Conservation (phyloP, 1,284 basidiomycete genomes). For the Irpex sp. region DNA sequence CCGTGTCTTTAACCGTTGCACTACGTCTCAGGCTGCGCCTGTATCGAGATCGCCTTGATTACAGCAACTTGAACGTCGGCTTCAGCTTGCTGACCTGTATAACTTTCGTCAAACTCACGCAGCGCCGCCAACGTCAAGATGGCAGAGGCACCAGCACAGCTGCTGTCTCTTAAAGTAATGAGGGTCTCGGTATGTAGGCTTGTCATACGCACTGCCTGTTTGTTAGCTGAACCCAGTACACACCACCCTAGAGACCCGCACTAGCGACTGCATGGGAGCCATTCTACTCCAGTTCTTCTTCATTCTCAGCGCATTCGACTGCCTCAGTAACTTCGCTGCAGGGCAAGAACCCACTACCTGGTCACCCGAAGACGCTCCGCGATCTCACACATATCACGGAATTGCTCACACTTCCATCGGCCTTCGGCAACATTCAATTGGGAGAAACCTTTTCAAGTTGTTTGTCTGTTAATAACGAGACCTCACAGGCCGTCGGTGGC, state of each 20-base stretch:
- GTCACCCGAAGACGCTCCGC: conserved; percentile 75
- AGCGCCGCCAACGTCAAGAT: conserved; percentile 18
- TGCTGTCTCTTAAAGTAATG: conserved; percentile 78
- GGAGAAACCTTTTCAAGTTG: conserved; percentile 80
- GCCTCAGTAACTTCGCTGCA: conserved; percentile 75
- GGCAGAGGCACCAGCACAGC: conserved; percentile 53
- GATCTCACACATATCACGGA: conserved; percentile 72
- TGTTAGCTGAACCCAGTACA: neutral
- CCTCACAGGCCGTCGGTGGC: conserved; percentile 53
- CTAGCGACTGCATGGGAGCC: conserved; percentile 75
- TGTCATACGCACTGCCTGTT: neutral
- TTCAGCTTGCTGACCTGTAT: neutral
- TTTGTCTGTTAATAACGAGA: conserved; percentile 77
- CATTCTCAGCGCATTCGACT: conserved; percentile 74
- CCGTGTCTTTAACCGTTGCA: neutral
- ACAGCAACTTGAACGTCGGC: neutral
- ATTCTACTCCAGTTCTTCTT: conserved; percentile 78
- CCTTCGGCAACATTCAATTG: conserved; percentile 77
- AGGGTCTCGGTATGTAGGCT: conserved; percentile 64
- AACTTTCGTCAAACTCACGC: neutral
- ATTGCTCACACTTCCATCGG: conserved; percentile 68
- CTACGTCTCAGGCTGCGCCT: neutral
- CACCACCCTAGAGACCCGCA: conserved; percentile 56
- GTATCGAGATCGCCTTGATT: neutral
- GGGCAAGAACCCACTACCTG: conserved; percentile 59